Evolutionary conservation across 805 yeast genomes (phyloP).

Genomic region (Cyberlindnera mrakii): DNA sequence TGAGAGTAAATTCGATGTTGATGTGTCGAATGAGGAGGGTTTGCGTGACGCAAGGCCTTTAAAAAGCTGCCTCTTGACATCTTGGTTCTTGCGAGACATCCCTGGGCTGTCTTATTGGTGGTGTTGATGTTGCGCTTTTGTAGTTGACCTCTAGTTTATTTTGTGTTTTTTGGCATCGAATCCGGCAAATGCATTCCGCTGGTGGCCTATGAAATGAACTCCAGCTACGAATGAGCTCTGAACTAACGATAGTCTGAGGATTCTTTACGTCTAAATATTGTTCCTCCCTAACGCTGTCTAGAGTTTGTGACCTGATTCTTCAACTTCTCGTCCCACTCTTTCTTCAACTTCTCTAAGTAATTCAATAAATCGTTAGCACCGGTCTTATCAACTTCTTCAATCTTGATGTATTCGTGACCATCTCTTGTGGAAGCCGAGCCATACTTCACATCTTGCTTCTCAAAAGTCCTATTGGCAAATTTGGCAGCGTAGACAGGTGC

Average conservation of each 20-base stretch:
- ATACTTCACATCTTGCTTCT: constrained; percentile 46
- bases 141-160: background rate
- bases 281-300: constrained; percentile 10
- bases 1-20: constrained; percentile 20
- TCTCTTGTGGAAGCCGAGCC: constrained; percentile 67
- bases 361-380: constrained; percentile 64
- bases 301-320: constrained; percentile 60
- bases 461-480: constrained; percentile 40
- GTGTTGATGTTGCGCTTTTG: background rate
- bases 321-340: constrained; percentile 71
- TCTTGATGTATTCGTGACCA: constrained; percentile 61
- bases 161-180: too few species aligned
- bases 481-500: constrained; percentile 70
- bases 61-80: constrained; percentile 22
- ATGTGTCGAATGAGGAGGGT: constrained; percentile 9
- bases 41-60: constrained; percentile 12
- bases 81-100: constrained; percentile 4
- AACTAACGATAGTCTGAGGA: too few species aligned
- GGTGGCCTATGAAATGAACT: too few species aligned
- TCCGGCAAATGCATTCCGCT: too few species aligned
- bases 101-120: background rate
- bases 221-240: too few species aligned
- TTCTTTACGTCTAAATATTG: too few species aligned
- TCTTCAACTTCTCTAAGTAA: constrained; percentile 50
- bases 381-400: constrained; percentile 49